phyloP scores from a whole-genome alignment of 768 basidiomycete species.

The Pleurotus platypus region DNA sequence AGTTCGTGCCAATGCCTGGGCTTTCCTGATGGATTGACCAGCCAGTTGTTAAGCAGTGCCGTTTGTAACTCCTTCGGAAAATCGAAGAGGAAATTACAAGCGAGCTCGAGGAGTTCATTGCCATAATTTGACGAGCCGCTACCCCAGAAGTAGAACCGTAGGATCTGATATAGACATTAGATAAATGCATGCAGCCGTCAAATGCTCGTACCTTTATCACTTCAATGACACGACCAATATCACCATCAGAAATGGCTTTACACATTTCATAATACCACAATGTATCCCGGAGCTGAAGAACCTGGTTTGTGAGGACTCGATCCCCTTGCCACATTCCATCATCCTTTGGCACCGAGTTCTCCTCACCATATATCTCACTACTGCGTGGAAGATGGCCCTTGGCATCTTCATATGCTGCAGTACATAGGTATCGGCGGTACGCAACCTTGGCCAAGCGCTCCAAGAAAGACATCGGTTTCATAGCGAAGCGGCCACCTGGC shows the following conservation, averaged over 20 bases:
- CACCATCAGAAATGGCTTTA: constrained; percentile 23
- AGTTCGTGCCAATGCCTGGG: constrained; percentile 11
- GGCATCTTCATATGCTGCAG: constrained; percentile 6
- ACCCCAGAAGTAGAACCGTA: constrained; percentile 15
- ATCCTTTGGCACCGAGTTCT: not conserved
- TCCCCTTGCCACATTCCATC: constrained; percentile 13
- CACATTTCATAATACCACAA: constrained; percentile 18
- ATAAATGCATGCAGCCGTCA: no score
- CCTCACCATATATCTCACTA: not conserved
- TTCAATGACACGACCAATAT: constrained; percentile 23
- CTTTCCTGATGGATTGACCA: constrained; percentile 14
- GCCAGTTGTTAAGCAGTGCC: constrained; percentile 14
- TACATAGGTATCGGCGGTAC: constrained; percentile 8
- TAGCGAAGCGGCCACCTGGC: not conserved
- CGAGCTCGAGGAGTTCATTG: constrained; percentile 16
- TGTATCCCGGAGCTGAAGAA: constrained; percentile 17
- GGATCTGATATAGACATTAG: not conserved
- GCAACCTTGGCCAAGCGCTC: not conserved
- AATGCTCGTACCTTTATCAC: constrained; percentile 19
- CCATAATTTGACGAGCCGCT: constrained; percentile 15
- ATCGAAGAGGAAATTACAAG: constrained; percentile 15
- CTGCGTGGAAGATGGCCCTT: not conserved
- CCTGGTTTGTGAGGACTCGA: constrained; percentile 16
- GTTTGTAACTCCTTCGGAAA: constrained; percentile 4
- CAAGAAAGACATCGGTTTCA: not conserved